phyloP scores from a whole-genome alignment of 768 basidiomycete genomes.

The Coprinellus micaceus region DNA sequence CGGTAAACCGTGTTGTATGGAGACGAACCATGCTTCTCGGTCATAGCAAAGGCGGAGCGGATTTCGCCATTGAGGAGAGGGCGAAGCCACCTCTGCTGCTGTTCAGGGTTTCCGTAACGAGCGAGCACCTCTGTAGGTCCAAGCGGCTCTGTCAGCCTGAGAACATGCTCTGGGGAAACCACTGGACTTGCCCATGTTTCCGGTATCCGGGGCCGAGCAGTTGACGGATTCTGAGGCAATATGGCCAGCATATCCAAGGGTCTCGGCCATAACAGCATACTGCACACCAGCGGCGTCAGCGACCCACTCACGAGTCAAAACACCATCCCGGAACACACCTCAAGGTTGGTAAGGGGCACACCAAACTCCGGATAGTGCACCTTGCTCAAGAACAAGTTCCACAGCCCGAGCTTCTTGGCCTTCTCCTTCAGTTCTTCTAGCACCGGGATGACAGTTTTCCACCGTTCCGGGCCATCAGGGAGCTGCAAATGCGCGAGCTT shows the following conservation, averaged over 20 bases:
- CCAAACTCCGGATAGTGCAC: constrained; percentile 88
- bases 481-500: constrained; percentile 78
- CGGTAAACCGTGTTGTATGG: background rate
- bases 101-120: constrained; percentile 85
- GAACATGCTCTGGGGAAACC: background rate
- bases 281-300: constrained; percentile 25
- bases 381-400: constrained; percentile 97
- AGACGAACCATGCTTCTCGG: constrained; percentile 75
- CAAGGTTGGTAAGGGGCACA: constrained; percentile 87
- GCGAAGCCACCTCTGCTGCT: constrained; percentile 86
- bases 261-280: constrained; percentile 98
- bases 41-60: constrained; percentile 95
- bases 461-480: constrained; percentile 72
- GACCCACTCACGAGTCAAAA: constrained; percentile 1
- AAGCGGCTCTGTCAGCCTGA: background rate
- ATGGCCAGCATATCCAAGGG: constrained; percentile 80
- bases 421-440: constrained; percentile 82
- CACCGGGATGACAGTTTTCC: constrained; percentile 81
- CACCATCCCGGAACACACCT: constrained; percentile 44
- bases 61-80: constrained; percentile 91
- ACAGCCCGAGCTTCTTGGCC: constrained; percentile 85
- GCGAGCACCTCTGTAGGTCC: constrained; percentile 83
- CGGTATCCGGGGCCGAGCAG: constrained; percentile 95
- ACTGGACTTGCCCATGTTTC: constrained; percentile 81
- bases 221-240: constrained; percentile 86